Evolutionary conservation across 257 asterid species (phyloP), one percentile per base, ranked within the genome.

Genomic region (Solanum bulbocastanum): DNA sequence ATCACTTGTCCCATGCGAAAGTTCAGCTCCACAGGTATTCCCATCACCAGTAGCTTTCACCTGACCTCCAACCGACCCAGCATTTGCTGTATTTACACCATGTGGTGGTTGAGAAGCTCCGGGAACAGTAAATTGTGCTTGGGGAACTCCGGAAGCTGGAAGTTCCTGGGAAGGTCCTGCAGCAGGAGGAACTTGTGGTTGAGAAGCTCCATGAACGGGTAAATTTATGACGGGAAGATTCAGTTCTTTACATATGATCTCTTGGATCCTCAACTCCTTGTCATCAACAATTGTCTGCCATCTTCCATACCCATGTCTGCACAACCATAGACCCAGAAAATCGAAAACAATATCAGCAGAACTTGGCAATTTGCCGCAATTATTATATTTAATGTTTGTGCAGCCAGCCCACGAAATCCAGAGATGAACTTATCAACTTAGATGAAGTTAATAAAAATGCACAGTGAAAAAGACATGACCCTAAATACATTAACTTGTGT

Each of bases 201-300:
- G 97, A 88, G 95, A 78, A 91, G 91, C 92, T 92, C 94, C 99
- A 18, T 93, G 88, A 74, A 74, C 92, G 20, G 97, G 98, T 49
- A 96, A 87, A 83, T 82, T 92, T 71, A 95, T 87, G 13, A 88
- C 49, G 56, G 98, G 93, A 87, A 97, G 98, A 89, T 92, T 93
- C 88, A 94, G 93, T 94, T 96, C 99, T 91, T 93, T 96, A 91
- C 98, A 97, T 86, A 97, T 96, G 88, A 93, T 89, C 91, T 96
- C 99, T 89, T 96, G 99, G 86, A 97, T 87, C 88, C 90, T 94
- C 92, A 97, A 86, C 86, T 93, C 98, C 94, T 93, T 97, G 92
- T 97, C 99, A 87, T 97, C 99, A 83, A 95, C 94, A 88, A 97
- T 93, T 69, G 98, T 93, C 94, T 97, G 99, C 99, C 99, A 97